Evolutionary conservation across 306 rosid genomes (phyloP), one percentile per base, ranked within the genome.

Genomic region (Amphicarpaea edgeworthii): DNA sequence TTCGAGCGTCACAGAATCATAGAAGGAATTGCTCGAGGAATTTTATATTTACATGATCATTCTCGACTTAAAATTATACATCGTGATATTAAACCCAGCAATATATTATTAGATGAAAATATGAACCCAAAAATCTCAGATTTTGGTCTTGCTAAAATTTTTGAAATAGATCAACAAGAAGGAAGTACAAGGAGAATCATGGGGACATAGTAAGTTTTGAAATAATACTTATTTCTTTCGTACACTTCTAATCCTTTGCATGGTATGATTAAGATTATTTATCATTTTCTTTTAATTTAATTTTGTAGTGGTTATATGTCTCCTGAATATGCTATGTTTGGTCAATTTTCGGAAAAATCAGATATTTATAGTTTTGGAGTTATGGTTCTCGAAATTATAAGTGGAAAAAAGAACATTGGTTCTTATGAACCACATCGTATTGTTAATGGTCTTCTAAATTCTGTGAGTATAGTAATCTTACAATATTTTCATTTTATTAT

Each of bases 41-140:
- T 58, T 58, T 0, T 58, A 28, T 58, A 58, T 58, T 28, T 58
- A 58, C 65, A 58, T 3, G 40, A 58, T 0, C 20, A 58, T 26
- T 58, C 40, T 58, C 65, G 65, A 58, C 65, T 58, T 28, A 58
- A 58, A 58, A 2, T 58, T 26, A 58, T 58, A 58, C 65, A 58
- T 58, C 65, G 40, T 26, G 65, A 58, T 28, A 10, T 58, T n/a
- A 26, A 60, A 60, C 67, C 67, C n/a, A 60, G 67, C n/a, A 60
- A 60, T 60, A 2, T 60, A 30, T 0, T 60, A 8, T 16, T 69
- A 17, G 74, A 69, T 10, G 30, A 49, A 69, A 49, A 49, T 30
- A 69, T 69, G 74, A 30, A 47, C 16, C 61, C 74, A 17, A 69
- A 69, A 17, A 28, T 69, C 30, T 69, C 74, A 69, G 61, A 69